Percentiles rank a stretch among this genome's conserved stretches.
Evolutionary conservation across 2,329 filamentous ascomycete genomes (phyloP).

Genomic region (Pseudogymnoascus sp.): DNA sequence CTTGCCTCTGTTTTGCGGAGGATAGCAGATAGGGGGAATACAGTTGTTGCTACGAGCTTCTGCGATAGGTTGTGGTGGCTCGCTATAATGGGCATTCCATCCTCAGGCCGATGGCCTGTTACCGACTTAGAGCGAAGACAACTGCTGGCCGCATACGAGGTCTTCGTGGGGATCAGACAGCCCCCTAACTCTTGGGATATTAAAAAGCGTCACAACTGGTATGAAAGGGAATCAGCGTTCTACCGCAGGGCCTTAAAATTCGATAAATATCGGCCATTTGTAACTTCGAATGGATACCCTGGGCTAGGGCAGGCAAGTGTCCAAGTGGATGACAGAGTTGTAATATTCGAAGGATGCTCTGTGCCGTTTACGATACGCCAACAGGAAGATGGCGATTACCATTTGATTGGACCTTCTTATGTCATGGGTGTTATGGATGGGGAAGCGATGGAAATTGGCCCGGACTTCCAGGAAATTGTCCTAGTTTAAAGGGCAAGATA

Average conservation of each 20-base stretch:
- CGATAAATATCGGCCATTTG: neutral
- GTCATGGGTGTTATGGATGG: neutral
- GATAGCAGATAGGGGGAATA: neutral
- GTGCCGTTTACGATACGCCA: neutral
- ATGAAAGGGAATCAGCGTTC: neutral
- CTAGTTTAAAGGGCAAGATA: neutral
- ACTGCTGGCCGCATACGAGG: neutral
- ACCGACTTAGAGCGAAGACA: neutral
- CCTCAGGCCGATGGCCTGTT: neutral
- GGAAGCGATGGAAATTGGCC: neutral
- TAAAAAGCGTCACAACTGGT: neutral
- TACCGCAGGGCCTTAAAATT: neutral
- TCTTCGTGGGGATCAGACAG: neutral
- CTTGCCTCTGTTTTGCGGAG: neutral
- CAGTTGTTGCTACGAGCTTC: neutral
- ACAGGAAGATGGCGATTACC: neutral
- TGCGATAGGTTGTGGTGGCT: neutral
- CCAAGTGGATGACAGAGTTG: neutral
- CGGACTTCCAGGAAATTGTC: neutral
- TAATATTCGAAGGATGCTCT: neutral
- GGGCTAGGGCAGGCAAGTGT: neutral
- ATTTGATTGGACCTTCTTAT: neutral
- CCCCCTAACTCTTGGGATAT: neutral
- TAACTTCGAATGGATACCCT: neutral
- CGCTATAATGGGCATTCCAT: neutral